Evolutionary conservation across 257 asterid genomes (phyloP), one percentile per base, ranked within the genome.

Genomic region (Ocimum tenuiflorum): DNA sequence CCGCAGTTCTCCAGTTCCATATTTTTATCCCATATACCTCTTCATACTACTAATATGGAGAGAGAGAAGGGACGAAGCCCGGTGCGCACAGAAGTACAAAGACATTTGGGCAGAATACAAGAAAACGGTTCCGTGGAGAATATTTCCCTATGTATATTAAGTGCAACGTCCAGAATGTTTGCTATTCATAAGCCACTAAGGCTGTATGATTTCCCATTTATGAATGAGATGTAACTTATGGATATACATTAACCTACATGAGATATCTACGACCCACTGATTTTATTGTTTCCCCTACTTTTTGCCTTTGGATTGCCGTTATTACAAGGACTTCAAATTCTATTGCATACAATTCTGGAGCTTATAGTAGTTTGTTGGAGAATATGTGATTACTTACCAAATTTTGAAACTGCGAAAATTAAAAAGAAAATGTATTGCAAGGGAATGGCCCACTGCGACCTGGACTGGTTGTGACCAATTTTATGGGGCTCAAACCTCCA

Each of bases 21-120:
- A 94, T 72, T 86, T 90, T 63, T 94, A 94, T 73, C 99, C 99
- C 8, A 74, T 83, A 31, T 94, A 94, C 86, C 96, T 90, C 60
- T 87, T 90, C 74, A 83, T 86, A 67, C 77, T 94, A 42, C 85
- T 94, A 7, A 75, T 90, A 73, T 94, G 99, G 99, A 85, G 99
- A 78, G 99, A 94, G 70, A 86, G 97, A 77, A 81, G 99, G 77
- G 99, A 90, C 23, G 99, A 94, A 82, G 87, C 91, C 48, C 85
- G 99, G 46, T 90, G 99, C 53, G 95, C 97, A 1, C 74, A 94
- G 72, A 94, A 90, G 87, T 88, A 94, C 77, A 89, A 82, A 79
- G 95, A 94, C 23, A 75, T 90, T 8, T 94, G 99, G 97, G 82
- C 77, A 49, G 95, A 90, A 72, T 94, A 94, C 61, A 79, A 86